Base-by-base conservation (phyloP, 768 basidiomycete genomes). In the Leucocoprinus leucothites region DNA sequence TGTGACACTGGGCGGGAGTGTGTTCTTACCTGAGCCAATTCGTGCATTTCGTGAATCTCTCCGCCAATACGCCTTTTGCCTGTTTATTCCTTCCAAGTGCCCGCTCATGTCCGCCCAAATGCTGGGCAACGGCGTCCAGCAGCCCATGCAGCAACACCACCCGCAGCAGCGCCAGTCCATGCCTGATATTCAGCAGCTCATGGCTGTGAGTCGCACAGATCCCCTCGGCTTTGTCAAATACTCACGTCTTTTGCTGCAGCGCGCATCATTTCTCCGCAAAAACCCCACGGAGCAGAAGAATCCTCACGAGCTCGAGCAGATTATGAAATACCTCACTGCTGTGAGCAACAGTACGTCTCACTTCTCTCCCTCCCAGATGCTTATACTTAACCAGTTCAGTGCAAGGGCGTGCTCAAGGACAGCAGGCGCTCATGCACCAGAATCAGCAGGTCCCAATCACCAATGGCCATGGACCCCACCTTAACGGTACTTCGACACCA, bases 401-500 rank as follows among this genome's bases (percentile, higher is more conserved):
- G 59, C 60, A 64, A 66, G 67, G 67, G 51, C 72, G 61, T 61
- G 58, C 60, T 19, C 66, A 74, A 63, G 21, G 64, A 48, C 65
- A 71, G 67, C 61, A 60, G 56, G 63, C 61, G 8, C 56, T 56
- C 28, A 7, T 53, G 13, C 72, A 69, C 55, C 66, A 64, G 49
- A 62, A 62, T 35, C 67, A 62, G 28, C 69, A 61, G 50, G 69
- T 67, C 26, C 25, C 51, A 9, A 69, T 73, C 61, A 63, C 71
- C 48, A 86, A 86, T 59, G 82, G 84, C 26, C 82, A 84, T 63
- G 58, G 68, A 24, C 69, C 67, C 44, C 62, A 72, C 35, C 64
- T 78, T 34, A 79, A 80, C 61, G 73, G 77, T 53, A 65, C 71
- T 26, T 64, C 76, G 44, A 63, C 67, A 25, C 69, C 75, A 11